Base-by-base conservation (phyloP, 768 basidiomycete genomes). In the Cubamyces sp. region DNA sequence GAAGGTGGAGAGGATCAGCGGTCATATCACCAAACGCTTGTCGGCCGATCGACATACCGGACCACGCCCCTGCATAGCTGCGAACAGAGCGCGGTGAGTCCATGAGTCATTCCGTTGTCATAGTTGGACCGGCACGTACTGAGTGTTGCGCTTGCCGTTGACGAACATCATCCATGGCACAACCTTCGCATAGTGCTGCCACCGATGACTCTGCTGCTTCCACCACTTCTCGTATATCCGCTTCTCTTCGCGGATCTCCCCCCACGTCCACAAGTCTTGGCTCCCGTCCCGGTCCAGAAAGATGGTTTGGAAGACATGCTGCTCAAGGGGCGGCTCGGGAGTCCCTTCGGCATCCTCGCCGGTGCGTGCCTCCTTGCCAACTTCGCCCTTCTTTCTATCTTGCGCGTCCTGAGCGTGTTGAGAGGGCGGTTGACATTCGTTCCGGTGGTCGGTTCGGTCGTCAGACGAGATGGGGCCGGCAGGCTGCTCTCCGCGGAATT, bases 141-240 rank as follows among this genome's bases (percentile, higher is more conserved):
- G 66, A 3, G 76, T 77, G 47, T 72, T 66, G n/a, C 70, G 67
- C 66, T 70, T 74, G 23, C 76, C 75, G 66, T 79, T 77, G 64
- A 78, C 68, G 51, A 70, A 66, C 74, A 72, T 74, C 73, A 79
- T 74, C 71, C 74, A 77, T 30, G 78, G 76, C 25, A 79, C 76
- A 26, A 72, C 71, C 3, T 59, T 64, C 19, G 74, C 71, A 45
- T 78, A 79, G 60, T 79, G 77, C 68, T 81, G 80, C 80, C 80
- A 82, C 23, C 80, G 75, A 64, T 82, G 80, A 53, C 78, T 78
- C 68, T 81, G 80, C 67, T 82, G 82, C 68, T 82, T 82, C 82
- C 81, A 82, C 81, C 79, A 80, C 67, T 81, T 80, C 69, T 81
- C 74, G 66, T 73, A 51, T 28, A 82, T 78, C 37, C 76, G 68